A percentile compares a stretch with the other conserved stretches of the same genome.
These are phyloP conservation scores for Cetradonia linearis DNA, from an alignment of 495 filamentous ascomycete genomes.

Conservation along the genomic window DNA sequence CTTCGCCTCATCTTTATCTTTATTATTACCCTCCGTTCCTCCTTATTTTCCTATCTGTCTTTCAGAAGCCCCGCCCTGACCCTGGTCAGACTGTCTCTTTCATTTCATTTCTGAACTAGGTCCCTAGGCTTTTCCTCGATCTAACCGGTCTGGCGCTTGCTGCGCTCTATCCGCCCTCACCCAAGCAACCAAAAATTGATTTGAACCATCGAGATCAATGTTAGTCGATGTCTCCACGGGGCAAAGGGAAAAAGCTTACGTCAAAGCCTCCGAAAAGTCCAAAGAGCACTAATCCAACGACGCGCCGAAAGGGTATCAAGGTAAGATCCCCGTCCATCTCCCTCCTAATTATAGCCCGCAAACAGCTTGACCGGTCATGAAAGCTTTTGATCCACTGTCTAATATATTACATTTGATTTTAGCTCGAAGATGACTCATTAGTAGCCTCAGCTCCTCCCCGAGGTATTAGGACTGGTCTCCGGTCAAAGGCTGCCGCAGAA, in stretches of 20 bases:
- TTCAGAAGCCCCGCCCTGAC: no score
- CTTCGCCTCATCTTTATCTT: no score
- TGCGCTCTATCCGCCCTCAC: no score
- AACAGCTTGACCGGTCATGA: neutral
- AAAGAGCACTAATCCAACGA: neutral
- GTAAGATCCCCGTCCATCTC: neutral
- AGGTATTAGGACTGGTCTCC: neutral
- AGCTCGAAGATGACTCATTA: neutral
- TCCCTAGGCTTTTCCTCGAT: no score
- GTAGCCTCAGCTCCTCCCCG: neutral
- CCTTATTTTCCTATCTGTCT: no score
- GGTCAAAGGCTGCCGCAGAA: neutral
- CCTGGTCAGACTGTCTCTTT: no score
- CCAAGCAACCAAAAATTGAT: no score
- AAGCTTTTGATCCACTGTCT: neutral
- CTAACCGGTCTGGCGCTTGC: no score
- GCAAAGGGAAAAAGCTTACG: neutral
- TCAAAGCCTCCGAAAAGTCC: neutral
- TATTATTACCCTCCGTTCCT: no score
- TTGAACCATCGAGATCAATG: neutral
- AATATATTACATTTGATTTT: neutral
- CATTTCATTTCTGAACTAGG: no score
- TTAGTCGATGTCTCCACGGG: neutral
- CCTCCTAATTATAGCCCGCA: neutral
- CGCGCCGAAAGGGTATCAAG: neutral